phyloP scores from a whole-genome alignment of 768 basidiomycete genomes.

The Rhodotorula taiwanensis region DNA sequence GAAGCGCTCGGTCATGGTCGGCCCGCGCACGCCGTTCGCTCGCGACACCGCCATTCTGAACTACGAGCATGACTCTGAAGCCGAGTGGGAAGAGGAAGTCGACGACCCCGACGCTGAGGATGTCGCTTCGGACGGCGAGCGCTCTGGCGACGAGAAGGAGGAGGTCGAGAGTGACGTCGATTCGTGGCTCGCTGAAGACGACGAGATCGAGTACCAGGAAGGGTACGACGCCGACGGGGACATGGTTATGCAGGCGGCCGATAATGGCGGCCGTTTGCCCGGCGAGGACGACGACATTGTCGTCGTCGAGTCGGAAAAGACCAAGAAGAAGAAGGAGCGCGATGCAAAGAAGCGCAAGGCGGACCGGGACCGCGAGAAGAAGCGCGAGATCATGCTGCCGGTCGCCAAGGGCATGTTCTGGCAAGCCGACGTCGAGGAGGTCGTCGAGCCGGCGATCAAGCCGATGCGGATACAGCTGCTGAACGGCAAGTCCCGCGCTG shows the following conservation, averaged over 20 bases:
- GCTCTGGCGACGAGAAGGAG: slow-evolving; percentile 28
- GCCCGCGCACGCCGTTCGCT: slow-evolving; percentile 74
- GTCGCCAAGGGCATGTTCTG: slow-evolving; percentile 27
- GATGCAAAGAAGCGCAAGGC: slow-evolving; percentile 7
- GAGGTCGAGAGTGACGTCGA: slow-evolving; percentile 18
- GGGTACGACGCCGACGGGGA: slow-evolving; percentile 37
- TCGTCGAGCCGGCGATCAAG: slow-evolving; percentile 14
- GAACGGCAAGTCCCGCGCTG: slow-evolving; percentile 29
- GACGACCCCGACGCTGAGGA: slow-evolving; percentile 49
- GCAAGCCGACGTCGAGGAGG: slow-evolving; percentile 8
- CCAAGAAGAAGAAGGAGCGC: slow-evolving; percentile 7
- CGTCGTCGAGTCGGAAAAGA: slow-evolving; percentile 17
- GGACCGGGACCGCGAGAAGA: background rate
- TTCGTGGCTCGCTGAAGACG: slow-evolving; percentile 40
- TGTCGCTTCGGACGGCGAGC: slow-evolving; percentile 14
- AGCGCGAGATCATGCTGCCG: slow-evolving; percentile 1
- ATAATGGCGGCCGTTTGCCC: background rate
- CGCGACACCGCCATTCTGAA: slow-evolving; percentile 71
- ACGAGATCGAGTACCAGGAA: slow-evolving; percentile 39
- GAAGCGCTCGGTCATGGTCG: slow-evolving; percentile 65
- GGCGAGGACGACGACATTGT: slow-evolving; percentile 13
- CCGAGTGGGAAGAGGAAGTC: slow-evolving; percentile 79
- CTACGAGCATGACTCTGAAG: slow-evolving; percentile 89
- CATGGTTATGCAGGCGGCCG: slow-evolving; percentile 26
- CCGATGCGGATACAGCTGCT: slow-evolving; percentile 29